Evolutionary conservation across 1,284 basidiomycete genomes (phyloP), one percentile per base, ranked within the genome.

Genomic region (Microbotryum intermedium): DNA sequence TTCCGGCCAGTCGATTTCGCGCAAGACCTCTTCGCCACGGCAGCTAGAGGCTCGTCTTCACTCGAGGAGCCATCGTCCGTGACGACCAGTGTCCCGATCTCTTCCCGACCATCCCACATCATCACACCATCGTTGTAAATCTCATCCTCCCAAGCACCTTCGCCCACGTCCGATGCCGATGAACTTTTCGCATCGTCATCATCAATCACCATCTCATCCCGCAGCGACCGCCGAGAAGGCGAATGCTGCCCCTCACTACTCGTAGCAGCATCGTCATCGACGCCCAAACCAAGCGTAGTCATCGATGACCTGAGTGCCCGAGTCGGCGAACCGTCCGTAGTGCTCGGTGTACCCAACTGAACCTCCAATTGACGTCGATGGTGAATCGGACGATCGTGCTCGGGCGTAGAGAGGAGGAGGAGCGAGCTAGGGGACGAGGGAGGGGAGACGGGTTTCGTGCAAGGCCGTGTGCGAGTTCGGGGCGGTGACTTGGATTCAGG

Each of bases 261-360:
- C 45, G 30, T 21, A 20, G 50, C 25, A 26, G 6, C 4, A 13
- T n/a, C 29, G 9, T 50, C 29, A 25, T 29, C 23, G 6, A 25
- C 28, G 34, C 52, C 57, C 50, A 59, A 59, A 55, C 60, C 60
- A 55, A 58, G 60, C 57, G 45, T 44, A 39, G 50, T 49, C 57
- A 55, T 62, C 60, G 6, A 34, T 39, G 26, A 43, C 53, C 30
- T 46, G 30, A 42, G 25, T 7, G 21, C 26, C 46, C 25, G 16
- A 50, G 54, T 43, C 16, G 34, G 30, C 44, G 49, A 50, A 20
- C 47, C 10, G 11, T 42, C 51, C 39, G 21, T 43, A 30, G 44
- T 45, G 34, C 45, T 55, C 28, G 18, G 44, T 29, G 44, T 39
- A 55, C 28, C 34, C 53, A 43, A 1, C 26, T 30, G 16, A 44